A percentile compares a stretch with the other conserved stretches of the same genome.
Conservation (phyloP, 495 filamentous ascomycete genomes). For the Penicillium riverlandense region DNA sequence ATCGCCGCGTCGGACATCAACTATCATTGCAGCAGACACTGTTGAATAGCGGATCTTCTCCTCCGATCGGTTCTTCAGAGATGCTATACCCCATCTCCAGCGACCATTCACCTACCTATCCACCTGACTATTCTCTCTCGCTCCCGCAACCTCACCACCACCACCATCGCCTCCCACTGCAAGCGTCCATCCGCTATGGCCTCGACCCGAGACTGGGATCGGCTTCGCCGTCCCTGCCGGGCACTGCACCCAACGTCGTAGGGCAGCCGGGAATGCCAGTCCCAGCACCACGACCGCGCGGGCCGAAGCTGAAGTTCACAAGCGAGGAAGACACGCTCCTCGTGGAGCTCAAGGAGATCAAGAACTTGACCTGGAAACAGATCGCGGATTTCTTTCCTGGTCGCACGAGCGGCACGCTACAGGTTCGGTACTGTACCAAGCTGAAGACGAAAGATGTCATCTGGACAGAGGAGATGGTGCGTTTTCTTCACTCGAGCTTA, state of each 20-base stretch:
- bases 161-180: slow-evolving; percentile 65
- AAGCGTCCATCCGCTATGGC: slow-evolving; percentile 36
- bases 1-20: slow-evolving; percentile 2
- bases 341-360: slow-evolving; percentile 85
- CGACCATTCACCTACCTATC: slow-evolving; percentile 19
- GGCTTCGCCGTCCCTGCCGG: slow-evolving; percentile 17
- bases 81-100: slow-evolving; percentile 25
- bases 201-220: slow-evolving; percentile 13
- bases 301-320: slow-evolving; percentile 85
- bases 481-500: slow-evolving; percentile 1
- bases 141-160: slow-evolving; percentile 60
- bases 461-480: slow-evolving; percentile 89
- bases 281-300: slow-evolving; percentile 66
- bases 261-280: slow-evolving; percentile 77
- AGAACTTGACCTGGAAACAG: slow-evolving; percentile 90
- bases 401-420: slow-evolving; percentile 76
- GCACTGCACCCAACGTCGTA: slow-evolving; percentile 60
- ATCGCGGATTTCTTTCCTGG: slow-evolving; percentile 93
- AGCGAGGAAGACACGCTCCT: slow-evolving; percentile 79
- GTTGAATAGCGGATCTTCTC: too few relatives aligned
- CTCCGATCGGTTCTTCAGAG: slow-evolving; percentile 22
- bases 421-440: slow-evolving; percentile 92
- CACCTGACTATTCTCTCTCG: slow-evolving; percentile 9
- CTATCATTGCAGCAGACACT: too few relatives aligned
- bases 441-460: slow-evolving; percentile 85